A percentile compares a stretch with the other conserved stretches of the same genome.
These are phyloP conservation scores for Penicillium crystallinum DNA, from an alignment of 495 filamentous ascomycete species.

Conservation along the genomic window DNA sequence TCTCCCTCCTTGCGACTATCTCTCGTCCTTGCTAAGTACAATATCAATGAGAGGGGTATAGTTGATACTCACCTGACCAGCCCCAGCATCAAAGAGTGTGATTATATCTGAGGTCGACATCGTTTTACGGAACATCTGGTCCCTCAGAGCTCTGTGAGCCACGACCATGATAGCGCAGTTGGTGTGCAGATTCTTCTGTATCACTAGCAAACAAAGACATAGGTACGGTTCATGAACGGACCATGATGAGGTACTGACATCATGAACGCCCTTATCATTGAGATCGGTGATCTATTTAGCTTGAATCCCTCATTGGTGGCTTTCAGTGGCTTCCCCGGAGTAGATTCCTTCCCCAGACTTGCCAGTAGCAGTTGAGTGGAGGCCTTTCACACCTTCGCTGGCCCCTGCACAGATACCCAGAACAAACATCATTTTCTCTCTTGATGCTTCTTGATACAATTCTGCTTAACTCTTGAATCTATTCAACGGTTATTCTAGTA, in stretches of 20 bases:
- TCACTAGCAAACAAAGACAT: background rate
- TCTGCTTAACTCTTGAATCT: no score
- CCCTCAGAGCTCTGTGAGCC: slow-evolving; percentile 14
- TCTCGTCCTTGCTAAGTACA: slow-evolving; percentile 3
- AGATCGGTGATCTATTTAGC: background rate
- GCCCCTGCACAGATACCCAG: background rate
- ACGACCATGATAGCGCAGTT: slow-evolving; percentile 10
- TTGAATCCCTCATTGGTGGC: background rate
- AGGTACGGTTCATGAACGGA: background rate
- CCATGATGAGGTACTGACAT: slow-evolving; percentile 31
- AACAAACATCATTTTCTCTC: background rate
- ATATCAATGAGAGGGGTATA: background rate
- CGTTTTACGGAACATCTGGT: slow-evolving; percentile 21
- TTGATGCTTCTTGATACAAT: background rate
- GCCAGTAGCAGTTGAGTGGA: background rate
- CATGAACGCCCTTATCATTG: slow-evolving; percentile 8
- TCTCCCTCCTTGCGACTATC: slow-evolving; percentile 31
- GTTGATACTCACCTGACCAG: slow-evolving; percentile 22
- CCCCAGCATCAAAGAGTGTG: slow-evolving; percentile 31
- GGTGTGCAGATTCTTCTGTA: background rate
- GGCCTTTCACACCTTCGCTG: background rate
- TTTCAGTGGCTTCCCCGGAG: background rate
- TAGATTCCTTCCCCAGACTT: background rate
- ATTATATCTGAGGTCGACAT: slow-evolving; percentile 25
- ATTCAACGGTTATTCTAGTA: no score